Evolutionary conservation across 345 rosid genomes (phyloP), one percentile per base, ranked within the genome.

Genomic region (Odontarrhena argentea): DNA sequence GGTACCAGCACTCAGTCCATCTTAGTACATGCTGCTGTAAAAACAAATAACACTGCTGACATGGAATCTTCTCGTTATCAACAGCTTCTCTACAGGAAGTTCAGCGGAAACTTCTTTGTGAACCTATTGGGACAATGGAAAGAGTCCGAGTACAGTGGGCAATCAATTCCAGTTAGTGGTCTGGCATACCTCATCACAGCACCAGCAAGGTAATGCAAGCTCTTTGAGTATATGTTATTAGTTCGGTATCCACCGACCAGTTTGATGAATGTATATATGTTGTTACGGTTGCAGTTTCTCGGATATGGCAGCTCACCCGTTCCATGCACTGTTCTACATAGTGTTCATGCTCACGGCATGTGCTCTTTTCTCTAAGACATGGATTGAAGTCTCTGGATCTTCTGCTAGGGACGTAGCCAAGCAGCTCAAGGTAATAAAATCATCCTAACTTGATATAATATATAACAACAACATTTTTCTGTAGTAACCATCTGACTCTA

Each of bases 341-440:
- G 85, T 87, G 18, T 89, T 89, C 65, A 89, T 89, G 96, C 66
- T 89, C 59, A 75, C 89, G 1, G 96, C 96, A 0, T 89, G 96
- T 69, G 96, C 96, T 10, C 79, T 89, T 35, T 89, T 89, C 83
- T 89, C 96, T 54, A 89, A 89, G 73, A 85, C 96, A 44, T 89
- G 96, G 96, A 89, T 89, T 73, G 96, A 89, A 70, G 96, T 89
- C 55, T 89, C 93, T 32, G 96, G 96, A 30, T 89, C 96, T 32
- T 85, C 93, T 45, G 96, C 96, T 6, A 85, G 47, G 71, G 93
- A 89, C 63, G 96, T 89, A 47, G 93, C 96, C 52, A 89, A 84
- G 81, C 96, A 89, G 80, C 93, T 89, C 35, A 89, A 87, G 91
- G 96, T 85, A 78, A 12, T 47, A 0, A n/a, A 56, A 49, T 60